phyloP scores from a whole-genome alignment of 768 basidiomycete species.

The Leccinum rimulosum region DNA sequence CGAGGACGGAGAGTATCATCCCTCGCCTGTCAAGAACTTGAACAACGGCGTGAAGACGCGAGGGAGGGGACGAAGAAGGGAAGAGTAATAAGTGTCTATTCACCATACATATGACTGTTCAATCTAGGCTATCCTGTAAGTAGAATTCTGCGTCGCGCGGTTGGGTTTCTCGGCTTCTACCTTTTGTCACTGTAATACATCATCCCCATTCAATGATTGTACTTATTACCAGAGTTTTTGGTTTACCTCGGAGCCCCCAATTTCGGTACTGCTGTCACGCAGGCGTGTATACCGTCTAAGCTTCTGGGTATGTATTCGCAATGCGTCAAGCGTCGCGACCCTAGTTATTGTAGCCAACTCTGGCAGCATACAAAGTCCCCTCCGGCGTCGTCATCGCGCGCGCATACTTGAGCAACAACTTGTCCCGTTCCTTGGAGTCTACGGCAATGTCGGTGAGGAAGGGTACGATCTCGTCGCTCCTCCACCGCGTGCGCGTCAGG shows the following conservation, averaged over 20 bases:
- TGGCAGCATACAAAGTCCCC: slow-evolving; percentile 73
- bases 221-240: background rate
- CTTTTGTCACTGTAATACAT: background rate
- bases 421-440: slow-evolving; percentile 86
- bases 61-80: slow-evolving; percentile 32
- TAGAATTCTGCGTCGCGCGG: background rate
- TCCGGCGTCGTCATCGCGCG: slow-evolving; percentile 67
- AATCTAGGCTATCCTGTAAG: background rate
- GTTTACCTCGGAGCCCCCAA: background rate
- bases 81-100: background rate
- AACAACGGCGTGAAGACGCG: slow-evolving; percentile 42
- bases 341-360: slow-evolving; percentile 58
- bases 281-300: background rate
- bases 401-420: slow-evolving; percentile 82
- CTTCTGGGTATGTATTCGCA: background rate
- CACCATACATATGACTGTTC: background rate
- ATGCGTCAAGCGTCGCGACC: background rate
- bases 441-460: slow-evolving; percentile 82
- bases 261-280: background rate
- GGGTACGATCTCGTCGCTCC: slow-evolving; percentile 72
- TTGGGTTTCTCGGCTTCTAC: background rate
- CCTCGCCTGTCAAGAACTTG: slow-evolving; percentile 41
- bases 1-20: slow-evolving; percentile 49
- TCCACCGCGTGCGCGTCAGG: slow-evolving; percentile 74
- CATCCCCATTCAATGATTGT: background rate